Percentiles rank a stretch among this genome's conserved stretches.
phyloP scores from a whole-genome alignment of 208 protist genomes.

The Tritrichomonas foetus region DNA sequence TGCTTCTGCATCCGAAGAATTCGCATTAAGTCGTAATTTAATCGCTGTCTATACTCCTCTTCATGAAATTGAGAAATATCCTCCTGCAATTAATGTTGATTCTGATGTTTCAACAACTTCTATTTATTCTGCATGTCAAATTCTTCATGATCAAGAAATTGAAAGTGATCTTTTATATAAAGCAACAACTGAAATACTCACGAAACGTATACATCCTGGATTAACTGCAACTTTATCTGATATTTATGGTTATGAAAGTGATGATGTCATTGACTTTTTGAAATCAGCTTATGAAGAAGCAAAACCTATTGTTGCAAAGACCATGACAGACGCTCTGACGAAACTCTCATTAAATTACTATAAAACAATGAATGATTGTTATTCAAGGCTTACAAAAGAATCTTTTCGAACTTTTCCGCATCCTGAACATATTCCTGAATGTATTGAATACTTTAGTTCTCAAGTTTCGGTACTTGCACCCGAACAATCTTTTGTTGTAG shows the following conservation, averaged over 20 bases:
- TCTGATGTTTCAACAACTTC: not conserved
- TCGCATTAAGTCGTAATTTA: not conserved
- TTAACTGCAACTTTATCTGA: not conserved
- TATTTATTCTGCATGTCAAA: not conserved
- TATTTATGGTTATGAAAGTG: not conserved
- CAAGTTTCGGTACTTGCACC: not conserved
- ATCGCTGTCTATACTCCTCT: not conserved
- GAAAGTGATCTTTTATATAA: not conserved
- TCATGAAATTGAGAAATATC: not conserved
- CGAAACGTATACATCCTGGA: not conserved
- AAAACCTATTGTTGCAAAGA: not conserved
- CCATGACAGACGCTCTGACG: not conserved
- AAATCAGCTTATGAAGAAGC: not conserved
- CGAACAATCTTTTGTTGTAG: not conserved
- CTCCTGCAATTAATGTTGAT: not conserved
- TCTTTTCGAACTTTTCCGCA: not conserved
- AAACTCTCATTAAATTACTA: not conserved
- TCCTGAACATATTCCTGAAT: not conserved
- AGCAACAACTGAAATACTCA: not conserved
- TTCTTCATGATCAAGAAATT: conserved; percentile 16
- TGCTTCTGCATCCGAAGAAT: not conserved
- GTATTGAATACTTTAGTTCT: not conserved
- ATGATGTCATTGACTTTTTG: not conserved
- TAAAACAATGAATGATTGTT: not conserved
- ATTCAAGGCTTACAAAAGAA: not conserved